These are phyloP conservation scores for Trichoderma gracile DNA, from an alignment of 2,329 filamentous ascomycete genomes.

Conservation along the genomic window DNA sequence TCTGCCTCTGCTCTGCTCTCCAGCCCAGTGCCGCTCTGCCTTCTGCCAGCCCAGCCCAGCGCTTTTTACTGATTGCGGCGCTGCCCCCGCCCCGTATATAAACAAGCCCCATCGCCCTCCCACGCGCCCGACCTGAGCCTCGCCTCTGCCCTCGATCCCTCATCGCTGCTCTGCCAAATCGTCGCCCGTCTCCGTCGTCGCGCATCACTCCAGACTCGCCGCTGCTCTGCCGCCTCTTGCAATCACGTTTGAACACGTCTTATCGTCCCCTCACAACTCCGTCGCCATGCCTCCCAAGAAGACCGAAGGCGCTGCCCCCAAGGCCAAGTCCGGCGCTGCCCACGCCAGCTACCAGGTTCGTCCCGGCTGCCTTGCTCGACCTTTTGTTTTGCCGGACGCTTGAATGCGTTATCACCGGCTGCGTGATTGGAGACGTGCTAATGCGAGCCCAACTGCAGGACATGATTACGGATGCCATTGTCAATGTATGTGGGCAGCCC, in stretches of 20 bases:
- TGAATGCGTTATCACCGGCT: not conserved
- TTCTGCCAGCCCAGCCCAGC: too few species aligned
- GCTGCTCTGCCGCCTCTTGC: conserved; percentile 29
- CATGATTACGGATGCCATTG: conserved; percentile 64
- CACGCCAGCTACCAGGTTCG: conserved; percentile 63
- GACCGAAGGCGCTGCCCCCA: conserved; percentile 44
- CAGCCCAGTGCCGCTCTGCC: not conserved
- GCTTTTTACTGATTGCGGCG: conserved; percentile 57
- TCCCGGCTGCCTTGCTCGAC: conserved; percentile 22
- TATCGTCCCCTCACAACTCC: conserved; percentile 27
- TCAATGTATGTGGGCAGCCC: conserved; percentile 52
- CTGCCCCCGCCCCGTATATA: conserved; percentile 61
- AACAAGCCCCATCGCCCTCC: conserved; percentile 54
- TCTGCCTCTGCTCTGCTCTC: not conserved
- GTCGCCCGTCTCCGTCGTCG: conserved; percentile 32
- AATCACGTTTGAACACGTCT: conserved; percentile 33
- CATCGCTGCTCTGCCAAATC: conserved; percentile 32
- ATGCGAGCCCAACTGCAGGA: conserved; percentile 46
- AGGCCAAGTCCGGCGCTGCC: conserved; percentile 52
- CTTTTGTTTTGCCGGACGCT: conserved; percentile 14
- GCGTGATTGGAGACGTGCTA: conserved; percentile 10
- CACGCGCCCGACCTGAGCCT: conserved; percentile 51
- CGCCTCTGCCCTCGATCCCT: conserved; percentile 35
- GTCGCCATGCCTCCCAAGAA: conserved; percentile 63
- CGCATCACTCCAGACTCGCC: conserved; percentile 22